Percentiles rank a stretch among this genome's conserved stretches.
Conservation (phyloP, 179 eudicot species). For the Dionaea muscipula region DNA sequence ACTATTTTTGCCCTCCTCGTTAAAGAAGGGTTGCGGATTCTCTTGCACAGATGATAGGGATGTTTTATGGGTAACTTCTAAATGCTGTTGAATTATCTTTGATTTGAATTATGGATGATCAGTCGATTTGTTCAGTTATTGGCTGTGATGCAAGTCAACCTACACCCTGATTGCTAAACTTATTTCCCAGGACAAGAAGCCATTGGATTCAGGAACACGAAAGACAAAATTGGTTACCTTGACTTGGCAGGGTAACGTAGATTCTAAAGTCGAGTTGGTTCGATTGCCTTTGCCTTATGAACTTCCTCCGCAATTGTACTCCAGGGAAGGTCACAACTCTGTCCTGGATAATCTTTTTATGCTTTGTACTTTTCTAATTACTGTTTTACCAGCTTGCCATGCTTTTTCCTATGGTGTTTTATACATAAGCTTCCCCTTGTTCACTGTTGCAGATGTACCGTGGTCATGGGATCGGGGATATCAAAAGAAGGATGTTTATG, state of each 20-base stretch:
- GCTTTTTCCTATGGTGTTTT: neutral
- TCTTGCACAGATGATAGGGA: conserved; percentile 56
- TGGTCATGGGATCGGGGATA: conserved; percentile 94
- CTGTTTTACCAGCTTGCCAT: neutral
- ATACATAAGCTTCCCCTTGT: neutral
- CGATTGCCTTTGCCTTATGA: conserved; percentile 75
- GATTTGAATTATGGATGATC: neutral
- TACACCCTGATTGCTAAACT: neutral
- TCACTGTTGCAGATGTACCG: conserved; percentile 49
- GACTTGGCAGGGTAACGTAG: conserved; percentile 28
- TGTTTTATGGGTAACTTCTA: conserved; percentile 28
- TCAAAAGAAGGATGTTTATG: conserved; percentile 63
- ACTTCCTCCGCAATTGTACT: conserved; percentile 75
- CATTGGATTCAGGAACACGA: conserved; percentile 16
- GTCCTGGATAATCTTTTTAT: neutral
- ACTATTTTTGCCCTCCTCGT: conserved; percentile 49
- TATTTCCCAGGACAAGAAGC: no score
- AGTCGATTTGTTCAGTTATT: no score
- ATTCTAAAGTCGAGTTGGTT: conserved; percentile 38
- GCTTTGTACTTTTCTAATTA: neutral
- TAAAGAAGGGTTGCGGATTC: conserved; percentile 34
- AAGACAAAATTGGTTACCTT: conserved; percentile 62
- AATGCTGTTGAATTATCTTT: neutral
- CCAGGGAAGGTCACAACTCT: conserved; percentile 45
- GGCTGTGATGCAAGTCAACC: neutral